phyloP scores from a whole-genome alignment of 768 basidiomycete species.

The Phylloporus sp. region DNA sequence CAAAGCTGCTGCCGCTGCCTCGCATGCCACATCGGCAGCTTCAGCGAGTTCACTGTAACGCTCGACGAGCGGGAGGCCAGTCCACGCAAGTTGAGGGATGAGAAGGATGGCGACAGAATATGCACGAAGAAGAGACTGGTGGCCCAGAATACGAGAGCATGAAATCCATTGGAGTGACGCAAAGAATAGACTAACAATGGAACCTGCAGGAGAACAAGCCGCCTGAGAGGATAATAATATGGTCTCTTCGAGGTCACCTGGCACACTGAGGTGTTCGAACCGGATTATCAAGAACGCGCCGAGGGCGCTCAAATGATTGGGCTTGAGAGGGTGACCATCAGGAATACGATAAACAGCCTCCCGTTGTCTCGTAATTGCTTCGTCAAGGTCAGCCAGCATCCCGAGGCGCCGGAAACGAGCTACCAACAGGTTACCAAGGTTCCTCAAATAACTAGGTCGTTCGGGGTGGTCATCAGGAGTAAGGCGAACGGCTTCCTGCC shows the following conservation, averaged over 20 bases:
- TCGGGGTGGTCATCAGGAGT: not conserved
- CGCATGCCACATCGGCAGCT: conserved; percentile 3
- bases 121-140: not conserved
- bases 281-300: no score
- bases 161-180: not conserved
- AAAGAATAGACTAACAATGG: not conserved
- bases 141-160: not conserved
- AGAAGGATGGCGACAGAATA: not conserved
- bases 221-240: not conserved
- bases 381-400: no score
- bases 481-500: not conserved
- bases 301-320: no score
- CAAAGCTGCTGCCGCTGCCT: conserved; percentile 8
- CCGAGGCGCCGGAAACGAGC: no score
- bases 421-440: not conserved
- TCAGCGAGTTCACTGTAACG: conserved; percentile 1
- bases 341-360: no score
- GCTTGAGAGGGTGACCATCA: no score
- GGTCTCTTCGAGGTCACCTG: not conserved
- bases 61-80: not conserved
- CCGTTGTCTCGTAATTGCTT: no score
- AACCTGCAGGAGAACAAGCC: not conserved
- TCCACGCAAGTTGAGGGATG: not conserved
- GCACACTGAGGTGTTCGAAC: not conserved
- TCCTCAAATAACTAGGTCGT: not conserved